These are phyloP conservation scores for Apiospora aurea DNA, from an alignment of 2,329 filamentous ascomycete species.

Conservation along the genomic window DNA sequence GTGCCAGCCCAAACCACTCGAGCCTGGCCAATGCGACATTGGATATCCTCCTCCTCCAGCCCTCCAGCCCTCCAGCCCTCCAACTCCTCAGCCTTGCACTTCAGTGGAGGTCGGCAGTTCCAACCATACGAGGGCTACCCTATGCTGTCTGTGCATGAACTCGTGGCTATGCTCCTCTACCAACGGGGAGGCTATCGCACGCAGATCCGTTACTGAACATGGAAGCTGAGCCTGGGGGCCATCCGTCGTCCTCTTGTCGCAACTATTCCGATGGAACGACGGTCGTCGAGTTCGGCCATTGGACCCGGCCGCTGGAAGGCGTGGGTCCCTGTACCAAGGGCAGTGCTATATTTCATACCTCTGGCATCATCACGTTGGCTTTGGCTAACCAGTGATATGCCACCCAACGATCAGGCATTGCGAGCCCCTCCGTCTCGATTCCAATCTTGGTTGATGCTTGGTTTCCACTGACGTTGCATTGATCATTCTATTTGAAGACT, in stretches of 20 bases:
- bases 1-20: neutral
- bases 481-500: constrained; percentile 9
- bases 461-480: neutral
- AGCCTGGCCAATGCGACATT: neutral
- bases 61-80: neutral
- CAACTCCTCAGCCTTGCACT: neutral
- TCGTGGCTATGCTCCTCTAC: neutral
- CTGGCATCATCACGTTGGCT: neutral
- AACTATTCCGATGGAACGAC: neutral
- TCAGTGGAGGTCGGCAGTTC: neutral
- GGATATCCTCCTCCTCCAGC: neutral
- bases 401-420: neutral
- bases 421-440: neutral
- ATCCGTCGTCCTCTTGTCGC: neutral
- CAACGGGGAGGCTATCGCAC: neutral
- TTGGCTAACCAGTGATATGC: neutral
- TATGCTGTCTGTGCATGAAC: constrained; percentile 5
- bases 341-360: neutral
- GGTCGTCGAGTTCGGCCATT: neutral
- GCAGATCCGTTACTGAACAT: neutral
- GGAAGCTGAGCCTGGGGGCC: neutral
- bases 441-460: neutral
- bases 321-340: no score
- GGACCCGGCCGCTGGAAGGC: neutral
- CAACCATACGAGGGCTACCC: neutral